Evolutionary conservation across 305 asterid species (phyloP), one percentile per base, ranked within the genome.

Genomic region (Solanum aculeatissimum): DNA sequence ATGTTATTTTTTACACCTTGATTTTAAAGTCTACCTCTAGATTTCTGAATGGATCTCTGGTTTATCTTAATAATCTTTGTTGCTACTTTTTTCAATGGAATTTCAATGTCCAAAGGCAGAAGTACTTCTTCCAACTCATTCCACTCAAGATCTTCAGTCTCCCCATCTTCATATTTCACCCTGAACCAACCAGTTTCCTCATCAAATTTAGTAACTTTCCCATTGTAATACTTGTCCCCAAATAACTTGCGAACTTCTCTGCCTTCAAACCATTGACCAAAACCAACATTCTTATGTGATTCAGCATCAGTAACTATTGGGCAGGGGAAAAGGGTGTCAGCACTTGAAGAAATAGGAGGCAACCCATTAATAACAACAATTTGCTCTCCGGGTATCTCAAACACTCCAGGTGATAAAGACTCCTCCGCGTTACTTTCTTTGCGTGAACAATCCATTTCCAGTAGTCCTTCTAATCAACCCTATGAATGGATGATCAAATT

Each of bases 111-210:
- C 74, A 93, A 43, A 9, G 96, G 97, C 57, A 27, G 87, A 35
- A 94, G 88, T 82, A 93, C 32, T 80, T 88, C 81, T 86, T 86
- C 86, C 87, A 93, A 78, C 82, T 93, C 95, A 47, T 35, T 69
- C 94, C 94, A 92, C 10, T 92, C 93, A 57, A 94, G 91, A 80
- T 94, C 97, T 87, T 94, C 92, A 75, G 80, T 83, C 19, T 94
- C 96, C 4, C 94, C 98, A 81, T 94, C 98, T 75, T 92, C 95
- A 58, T 94, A 93, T 11, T 72, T 88, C 16, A 94, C 95, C 81
- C 85, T 87, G 82, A 92, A 94, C 97, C 97, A 92, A 19, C 90
- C 91, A 83, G 57, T 83, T 79, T 90, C 92, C 87, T 70, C 45
- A 62, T 93, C 95, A 69, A 87, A 94, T 82, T 82, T 83, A 5